Conservation (phyloP, 345 rosid genomes). For the Physaria fendleri region DNA sequence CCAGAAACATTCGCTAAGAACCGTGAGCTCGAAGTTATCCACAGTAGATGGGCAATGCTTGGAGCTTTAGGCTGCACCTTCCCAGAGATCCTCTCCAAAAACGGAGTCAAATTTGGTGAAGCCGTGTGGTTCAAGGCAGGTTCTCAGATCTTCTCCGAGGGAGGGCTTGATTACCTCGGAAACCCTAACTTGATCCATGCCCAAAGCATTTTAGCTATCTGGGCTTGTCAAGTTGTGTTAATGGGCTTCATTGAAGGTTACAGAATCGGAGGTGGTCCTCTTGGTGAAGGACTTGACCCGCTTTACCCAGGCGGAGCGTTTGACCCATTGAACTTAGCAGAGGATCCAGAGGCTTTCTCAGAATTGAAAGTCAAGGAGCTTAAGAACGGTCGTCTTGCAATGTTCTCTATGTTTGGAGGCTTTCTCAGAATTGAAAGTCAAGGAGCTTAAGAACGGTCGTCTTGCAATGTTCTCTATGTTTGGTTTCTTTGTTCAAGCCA, state of each 20-base stretch:
- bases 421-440: conserved; percentile 41
- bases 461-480: conserved; percentile 49
- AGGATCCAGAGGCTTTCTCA: conserved; percentile 42
- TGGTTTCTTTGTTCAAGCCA: conserved; percentile 49
- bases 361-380: conserved; percentile 44
- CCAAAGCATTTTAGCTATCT: conserved; percentile 44
- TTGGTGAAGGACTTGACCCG: conserved; percentile 47
- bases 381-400: conserved; percentile 42
- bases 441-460: conserved; percentile 44
- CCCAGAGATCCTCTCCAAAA: conserved; percentile 43
- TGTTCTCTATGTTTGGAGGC: conserved; percentile 49
- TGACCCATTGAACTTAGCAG: conserved; percentile 46
- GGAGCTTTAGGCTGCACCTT: conserved; percentile 43
- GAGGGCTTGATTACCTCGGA: conserved; percentile 40
- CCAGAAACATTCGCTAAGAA: conserved; percentile 48
- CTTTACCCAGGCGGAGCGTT: conserved; percentile 46
- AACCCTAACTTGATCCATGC: conserved; percentile 45
- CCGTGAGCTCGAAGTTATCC: conserved; percentile 46
- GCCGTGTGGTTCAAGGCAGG: conserved; percentile 51
- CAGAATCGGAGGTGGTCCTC: conserved; percentile 45
- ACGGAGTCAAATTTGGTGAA: conserved; percentile 47
- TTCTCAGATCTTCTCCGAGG: conserved; percentile 40
- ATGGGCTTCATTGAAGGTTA: conserved; percentile 48
- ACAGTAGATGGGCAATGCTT: conserved; percentile 47
- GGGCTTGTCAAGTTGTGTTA: conserved; percentile 40